Percentiles rank a stretch among this genome's conserved stretches.
Evolutionary conservation across 495 filamentous ascomycete species (phyloP).

Genomic region (Aspergillus avenaceus): DNA sequence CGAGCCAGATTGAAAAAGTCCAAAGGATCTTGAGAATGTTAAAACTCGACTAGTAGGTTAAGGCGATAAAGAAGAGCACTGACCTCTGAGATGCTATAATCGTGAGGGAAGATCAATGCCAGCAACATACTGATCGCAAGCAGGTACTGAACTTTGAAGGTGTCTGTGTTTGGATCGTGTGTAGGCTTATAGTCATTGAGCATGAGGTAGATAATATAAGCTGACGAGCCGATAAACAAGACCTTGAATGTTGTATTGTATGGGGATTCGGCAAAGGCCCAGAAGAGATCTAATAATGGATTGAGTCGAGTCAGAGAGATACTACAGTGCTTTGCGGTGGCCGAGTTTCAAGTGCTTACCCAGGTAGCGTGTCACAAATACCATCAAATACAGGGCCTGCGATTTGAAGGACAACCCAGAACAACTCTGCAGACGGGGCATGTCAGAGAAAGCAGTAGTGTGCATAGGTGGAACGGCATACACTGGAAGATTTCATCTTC

Average conservation of each 20-base stretch:
- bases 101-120: conserved; percentile 77
- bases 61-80: conserved; percentile 1
- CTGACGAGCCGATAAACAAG: conserved; percentile 83
- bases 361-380: conserved; percentile 90
- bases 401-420: conserved; percentile 98
- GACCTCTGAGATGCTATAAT: conserved; percentile 65
- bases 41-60: not conserved
- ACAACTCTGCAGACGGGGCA: conserved; percentile 62
- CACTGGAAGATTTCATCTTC: conserved; percentile 90
- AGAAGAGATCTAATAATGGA: conserved; percentile 68
- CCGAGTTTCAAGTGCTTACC: conserved; percentile 44
- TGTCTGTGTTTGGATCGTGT: conserved; percentile 91
- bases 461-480: conserved; percentile 34
- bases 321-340: not conserved
- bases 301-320: not conserved
- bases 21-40: conserved; percentile 67
- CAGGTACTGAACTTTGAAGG: conserved; percentile 92
- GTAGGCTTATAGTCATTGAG: conserved; percentile 92
- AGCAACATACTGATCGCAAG: conserved; percentile 73
- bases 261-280: conserved; percentile 69
- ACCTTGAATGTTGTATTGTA: conserved; percentile 97
- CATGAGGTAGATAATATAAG: conserved; percentile 96
- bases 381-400: conserved; percentile 86
- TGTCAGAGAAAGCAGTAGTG: not conserved
- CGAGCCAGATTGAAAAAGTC: conserved; percentile 97